These are phyloP conservation scores for Entomortierella beljakovae DNA, from an alignment of 192 early-diverging fungal genomes.

Conservation along the genomic window DNA sequence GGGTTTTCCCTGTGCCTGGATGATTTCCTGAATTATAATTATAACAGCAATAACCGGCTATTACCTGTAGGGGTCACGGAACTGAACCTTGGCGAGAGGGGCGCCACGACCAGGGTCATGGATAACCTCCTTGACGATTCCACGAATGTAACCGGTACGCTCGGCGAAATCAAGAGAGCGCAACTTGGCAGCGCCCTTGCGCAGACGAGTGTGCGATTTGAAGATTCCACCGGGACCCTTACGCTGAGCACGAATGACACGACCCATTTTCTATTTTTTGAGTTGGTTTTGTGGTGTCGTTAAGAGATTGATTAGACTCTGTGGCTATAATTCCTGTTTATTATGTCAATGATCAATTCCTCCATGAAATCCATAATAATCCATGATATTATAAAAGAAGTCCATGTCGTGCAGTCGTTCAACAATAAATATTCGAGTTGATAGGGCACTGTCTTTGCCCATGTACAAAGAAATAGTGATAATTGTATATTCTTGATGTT, in stretches of 20 bases:
- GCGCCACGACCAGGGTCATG: slow-evolving; percentile 98
- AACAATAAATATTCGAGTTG: too few relatives aligned
- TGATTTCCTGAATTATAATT: too few relatives aligned
- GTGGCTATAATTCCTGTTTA: not conserved
- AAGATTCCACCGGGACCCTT: slow-evolving; percentile 99
- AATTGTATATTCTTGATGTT: too few relatives aligned
- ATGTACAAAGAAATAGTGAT: too few relatives aligned
- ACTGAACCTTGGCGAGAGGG: slow-evolving; percentile 92
- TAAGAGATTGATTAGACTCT: not conserved
- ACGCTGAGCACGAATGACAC: slow-evolving; percentile 98
- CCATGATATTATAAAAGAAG: too few relatives aligned
- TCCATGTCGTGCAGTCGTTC: too few relatives aligned
- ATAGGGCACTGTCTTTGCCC: too few relatives aligned
- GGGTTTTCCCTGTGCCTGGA: too few relatives aligned
- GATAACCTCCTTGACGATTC: slow-evolving; percentile 98
- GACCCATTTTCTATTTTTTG: slow-evolving; percentile 91
- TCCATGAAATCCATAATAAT: too few relatives aligned
- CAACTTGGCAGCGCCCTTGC: slow-evolving; percentile 97
- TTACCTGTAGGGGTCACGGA: slow-evolving; percentile 78
- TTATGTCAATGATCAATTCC: not conserved
- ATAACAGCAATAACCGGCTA: not conserved
- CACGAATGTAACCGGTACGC: slow-evolving; percentile 97
- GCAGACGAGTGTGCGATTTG: slow-evolving; percentile 93
- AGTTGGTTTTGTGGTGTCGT: not conserved
- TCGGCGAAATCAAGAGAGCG: slow-evolving; percentile 96